These are phyloP conservation scores for Euphorbia celastroides DNA, from an alignment of 441 rosid genomes.

Conservation along the genomic window DNA sequence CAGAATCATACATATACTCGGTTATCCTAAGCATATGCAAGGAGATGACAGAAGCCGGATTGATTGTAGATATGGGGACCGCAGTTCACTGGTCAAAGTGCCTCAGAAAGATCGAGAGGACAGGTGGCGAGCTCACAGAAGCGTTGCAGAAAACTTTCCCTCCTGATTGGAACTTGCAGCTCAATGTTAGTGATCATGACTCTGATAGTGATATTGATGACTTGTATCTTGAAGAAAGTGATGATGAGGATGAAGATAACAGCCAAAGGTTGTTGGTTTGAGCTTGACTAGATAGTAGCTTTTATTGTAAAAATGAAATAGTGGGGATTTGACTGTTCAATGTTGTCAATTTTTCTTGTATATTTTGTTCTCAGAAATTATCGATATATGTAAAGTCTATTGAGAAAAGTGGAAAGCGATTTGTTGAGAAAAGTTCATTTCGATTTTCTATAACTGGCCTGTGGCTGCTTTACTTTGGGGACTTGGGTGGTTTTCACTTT, in stretches of 20 bases:
- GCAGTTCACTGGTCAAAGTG: slow-evolving; percentile 90
- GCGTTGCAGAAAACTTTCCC: slow-evolving; percentile 91
- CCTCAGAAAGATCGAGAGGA: slow-evolving; percentile 72
- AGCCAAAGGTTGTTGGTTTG: slow-evolving; percentile 27
- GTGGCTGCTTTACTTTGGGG: too few relatives aligned
- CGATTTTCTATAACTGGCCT: too few relatives aligned
- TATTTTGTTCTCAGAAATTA: too few relatives aligned
- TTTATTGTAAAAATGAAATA: too few relatives aligned
- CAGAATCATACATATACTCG: slow-evolving; percentile 64
- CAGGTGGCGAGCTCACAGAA: slow-evolving; percentile 88
- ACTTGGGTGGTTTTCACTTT: too few relatives aligned
- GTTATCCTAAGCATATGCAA: slow-evolving; percentile 53
- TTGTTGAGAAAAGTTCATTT: too few relatives aligned
- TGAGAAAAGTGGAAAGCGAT: too few relatives aligned
- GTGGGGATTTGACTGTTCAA: too few relatives aligned
- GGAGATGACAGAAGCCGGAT: slow-evolving; percentile 73
- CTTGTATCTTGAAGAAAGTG: slow-evolving; percentile 18
- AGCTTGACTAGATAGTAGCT: neutral
- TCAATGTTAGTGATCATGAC: slow-evolving; percentile 27
- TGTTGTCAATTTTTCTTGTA: too few relatives aligned
- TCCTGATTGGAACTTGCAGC: slow-evolving; percentile 76
- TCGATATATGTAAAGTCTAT: too few relatives aligned
- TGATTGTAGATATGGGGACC: slow-evolving; percentile 88
- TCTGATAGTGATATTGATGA: slow-evolving; percentile 23
- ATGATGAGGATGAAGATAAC: slow-evolving; percentile 20